Evolutionary conservation across 306 rosid genomes (phyloP).

Genomic region (Citrullus mucosospermus): DNA sequence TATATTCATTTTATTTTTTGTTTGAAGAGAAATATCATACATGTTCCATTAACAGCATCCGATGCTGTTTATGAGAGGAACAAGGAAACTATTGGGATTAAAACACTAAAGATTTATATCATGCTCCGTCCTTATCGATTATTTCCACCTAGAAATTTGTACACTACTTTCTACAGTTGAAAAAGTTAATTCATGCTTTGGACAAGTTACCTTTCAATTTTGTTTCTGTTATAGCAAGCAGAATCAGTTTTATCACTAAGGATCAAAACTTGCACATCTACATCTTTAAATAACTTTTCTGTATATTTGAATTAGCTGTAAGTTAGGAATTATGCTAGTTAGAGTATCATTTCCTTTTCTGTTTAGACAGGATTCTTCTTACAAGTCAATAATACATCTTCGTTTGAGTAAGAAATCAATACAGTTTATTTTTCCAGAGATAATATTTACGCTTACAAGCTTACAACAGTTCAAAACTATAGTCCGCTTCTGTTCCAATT

Average conservation of each 20-base stretch:
- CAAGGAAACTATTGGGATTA: not conserved
- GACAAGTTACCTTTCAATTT: not conserved
- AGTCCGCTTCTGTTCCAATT: not conserved
- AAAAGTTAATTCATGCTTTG: not conserved
- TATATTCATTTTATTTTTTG: not conserved
- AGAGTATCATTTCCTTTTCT: not conserved
- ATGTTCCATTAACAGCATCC: not conserved
- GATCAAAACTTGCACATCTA: too few species aligned
- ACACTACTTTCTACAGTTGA: not conserved
- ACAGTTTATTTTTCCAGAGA: not conserved
- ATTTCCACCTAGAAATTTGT: not conserved
- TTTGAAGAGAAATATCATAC: not conserved
- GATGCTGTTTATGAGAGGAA: not conserved
- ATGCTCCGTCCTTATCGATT: not conserved
- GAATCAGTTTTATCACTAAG: not conserved
- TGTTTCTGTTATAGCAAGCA: not conserved
- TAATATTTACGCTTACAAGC: not conserved
- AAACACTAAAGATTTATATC: not conserved
- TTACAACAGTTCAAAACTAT: not conserved
- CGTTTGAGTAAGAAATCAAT: not conserved
- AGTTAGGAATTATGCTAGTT: not conserved
- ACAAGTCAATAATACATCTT: not conserved
- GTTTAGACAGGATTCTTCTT: not conserved
- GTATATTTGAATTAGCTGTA: too few species aligned
- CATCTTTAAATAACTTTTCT: not conserved